Percentiles rank a stretch among this genome's conserved stretches.
phyloP scores from a whole-genome alignment of 768 basidiomycete species.

The Mrakia blollopis region DNA sequence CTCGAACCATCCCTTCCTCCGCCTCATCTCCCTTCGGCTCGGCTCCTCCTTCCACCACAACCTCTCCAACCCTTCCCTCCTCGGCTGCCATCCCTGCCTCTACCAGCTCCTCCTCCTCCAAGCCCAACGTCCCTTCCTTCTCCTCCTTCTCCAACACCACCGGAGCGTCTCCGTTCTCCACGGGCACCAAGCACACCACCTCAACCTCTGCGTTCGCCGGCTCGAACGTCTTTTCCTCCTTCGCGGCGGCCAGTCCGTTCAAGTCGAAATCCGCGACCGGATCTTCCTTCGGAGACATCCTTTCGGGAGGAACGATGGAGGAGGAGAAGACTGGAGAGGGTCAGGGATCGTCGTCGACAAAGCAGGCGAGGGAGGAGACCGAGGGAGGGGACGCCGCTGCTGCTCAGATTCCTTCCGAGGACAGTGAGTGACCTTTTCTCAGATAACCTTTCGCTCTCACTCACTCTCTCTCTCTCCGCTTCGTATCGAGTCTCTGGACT shows the following conservation, averaged over 20 bases:
- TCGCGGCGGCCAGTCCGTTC: slow-evolving; percentile 27
- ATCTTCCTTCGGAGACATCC: slow-evolving; percentile 22
- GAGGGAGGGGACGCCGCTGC: neutral
- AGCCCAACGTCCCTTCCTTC: slow-evolving; percentile 14
- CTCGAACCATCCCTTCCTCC: slow-evolving; percentile 9
- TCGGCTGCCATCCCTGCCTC: neutral
- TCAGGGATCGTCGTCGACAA: slow-evolving; percentile 23
- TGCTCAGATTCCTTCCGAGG: slow-evolving; percentile 37
- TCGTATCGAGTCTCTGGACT: neutral
- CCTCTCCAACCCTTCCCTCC: slow-evolving; percentile 8
- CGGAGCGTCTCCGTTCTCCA: slow-evolving; percentile 21
- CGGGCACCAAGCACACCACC: slow-evolving; percentile 7
- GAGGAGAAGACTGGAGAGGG: slow-evolving; percentile 35
- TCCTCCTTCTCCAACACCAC: slow-evolving; percentile 23
- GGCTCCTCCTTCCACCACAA: slow-evolving; percentile 1
- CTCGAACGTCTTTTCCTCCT: slow-evolving; percentile 25
- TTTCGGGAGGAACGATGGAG: slow-evolving; percentile 4
- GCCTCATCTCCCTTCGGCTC: slow-evolving; percentile 2
- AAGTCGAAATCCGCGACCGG: slow-evolving; percentile 1
- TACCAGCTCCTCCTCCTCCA: neutral
- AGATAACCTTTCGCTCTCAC: too few species aligned
- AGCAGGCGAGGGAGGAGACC: neutral
- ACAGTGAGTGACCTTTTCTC: slow-evolving; percentile 40
- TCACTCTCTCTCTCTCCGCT: too few species aligned
- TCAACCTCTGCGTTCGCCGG: slow-evolving; percentile 14